Base-by-base conservation (phyloP, 225 moss, liverwort and hornwort species). In the Anthoceros angustus region DNA sequence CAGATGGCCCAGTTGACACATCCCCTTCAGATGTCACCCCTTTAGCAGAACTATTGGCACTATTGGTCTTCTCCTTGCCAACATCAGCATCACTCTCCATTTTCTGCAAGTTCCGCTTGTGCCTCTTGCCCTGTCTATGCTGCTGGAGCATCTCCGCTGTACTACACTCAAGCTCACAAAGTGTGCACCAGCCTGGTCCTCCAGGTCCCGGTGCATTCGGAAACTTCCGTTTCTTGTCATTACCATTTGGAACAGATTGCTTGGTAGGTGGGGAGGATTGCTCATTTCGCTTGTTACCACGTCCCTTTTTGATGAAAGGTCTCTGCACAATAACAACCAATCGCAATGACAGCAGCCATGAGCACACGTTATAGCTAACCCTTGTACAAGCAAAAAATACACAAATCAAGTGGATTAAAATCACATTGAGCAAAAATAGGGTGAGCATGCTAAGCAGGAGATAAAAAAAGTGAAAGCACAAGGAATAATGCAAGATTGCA, bases 121-220 rank as follows among this genome's bases (percentile, higher is more conserved):
- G 55, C 55, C 55, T 55, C 23, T 55, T 55, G 7, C 55, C 55
- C 55, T 55, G 55, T 20, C 55, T 55, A 55, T 55, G 55, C n/a
- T 55, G 55, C 55, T 55, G 55, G 23, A 55, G 55, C 55, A 55
- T 55, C 14, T 55, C 55, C 18, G 6, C 55, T 18, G 55, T 55
- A 55, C 55, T 55, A 23, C 55, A 55, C n/a, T 55, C 55, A 15
- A 55, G 55, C 55, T 55, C 55, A 55, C 55, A 55, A 18, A 55
- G 55, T 18, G 15, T 55, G 55, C 55, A 55, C 55, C 55, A 55
- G 7, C 55, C 55, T 55, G 55, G 55, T 55, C 55, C 55, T 55
- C 55, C n/a, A 15, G 55, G 55, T 55, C 55, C 55, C 5, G 23
- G 55, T 55, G 55, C 55, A 55, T 20, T 55, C n/a, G 55, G n/a